Conservation (phyloP, 1,139 yeast species). For the Pichia sp. region DNA sequence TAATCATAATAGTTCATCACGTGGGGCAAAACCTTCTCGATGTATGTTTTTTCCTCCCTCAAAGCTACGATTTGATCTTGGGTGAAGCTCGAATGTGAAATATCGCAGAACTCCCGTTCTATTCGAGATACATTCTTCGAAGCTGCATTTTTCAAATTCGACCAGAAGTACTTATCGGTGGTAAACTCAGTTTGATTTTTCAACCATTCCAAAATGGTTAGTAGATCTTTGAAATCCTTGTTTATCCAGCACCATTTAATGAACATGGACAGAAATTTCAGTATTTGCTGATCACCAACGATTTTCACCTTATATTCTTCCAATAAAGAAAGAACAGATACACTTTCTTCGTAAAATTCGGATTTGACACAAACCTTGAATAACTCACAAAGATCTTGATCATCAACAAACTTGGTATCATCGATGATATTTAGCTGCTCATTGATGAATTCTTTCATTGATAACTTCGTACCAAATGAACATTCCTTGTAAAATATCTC, state of each 20-base stretch:
- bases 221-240: slow-evolving; percentile 18
- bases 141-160: slow-evolving; percentile 14
- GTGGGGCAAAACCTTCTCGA: slow-evolving; percentile 11
- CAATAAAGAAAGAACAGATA: slow-evolving; percentile 6
- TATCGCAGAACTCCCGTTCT: slow-evolving; percentile 3
- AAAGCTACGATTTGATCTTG: neutral
- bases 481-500: slow-evolving; percentile 24
- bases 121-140: slow-evolving; percentile 4
- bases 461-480: slow-evolving; percentile 11
- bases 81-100: neutral
- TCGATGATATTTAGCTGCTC: slow-evolving; percentile 11
- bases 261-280: slow-evolving; percentile 22
- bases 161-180: slow-evolving; percentile 20
- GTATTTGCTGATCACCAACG: slow-evolving; percentile 18
- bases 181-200: slow-evolving; percentile 19
- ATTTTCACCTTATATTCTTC: slow-evolving; percentile 4
- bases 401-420: slow-evolving; percentile 3
- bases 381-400: slow-evolving; percentile 12
- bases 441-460: slow-evolving; percentile 9
- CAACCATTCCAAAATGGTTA: slow-evolving; percentile 22
- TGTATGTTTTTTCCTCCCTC: slow-evolving; percentile 9
- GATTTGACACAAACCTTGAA: slow-evolving; percentile 17
- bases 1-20: slow-evolving; percentile 17
- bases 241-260: slow-evolving; percentile 21
- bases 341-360: slow-evolving; percentile 10